phyloP scores from a whole-genome alignment of 495 filamentous ascomycete species.

The Aspergillus bridgeri region DNA sequence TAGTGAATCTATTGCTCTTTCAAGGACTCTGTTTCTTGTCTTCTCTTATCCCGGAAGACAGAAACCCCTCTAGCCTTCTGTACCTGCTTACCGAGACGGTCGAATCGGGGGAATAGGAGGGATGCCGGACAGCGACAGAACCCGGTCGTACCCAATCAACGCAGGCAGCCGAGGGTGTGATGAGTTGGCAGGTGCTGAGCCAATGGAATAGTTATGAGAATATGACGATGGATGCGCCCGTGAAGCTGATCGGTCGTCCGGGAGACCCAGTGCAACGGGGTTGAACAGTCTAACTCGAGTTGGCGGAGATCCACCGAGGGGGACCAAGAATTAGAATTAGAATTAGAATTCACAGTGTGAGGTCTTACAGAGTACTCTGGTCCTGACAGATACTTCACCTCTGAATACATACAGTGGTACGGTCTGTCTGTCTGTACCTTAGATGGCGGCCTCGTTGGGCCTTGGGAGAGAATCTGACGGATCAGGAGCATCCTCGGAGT shows the following conservation, averaged over 20 bases:
- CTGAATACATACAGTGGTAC: neutral
- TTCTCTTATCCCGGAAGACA: neutral
- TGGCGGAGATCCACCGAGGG: neutral
- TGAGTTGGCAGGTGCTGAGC: constrained; percentile 28
- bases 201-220: too few species aligned
- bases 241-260: constrained; percentile 1
- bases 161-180: constrained; percentile 16
- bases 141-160: neutral
- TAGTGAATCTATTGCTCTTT: neutral
- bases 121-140: too few species aligned
- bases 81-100: neutral
- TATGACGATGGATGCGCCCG: constrained; percentile 4
- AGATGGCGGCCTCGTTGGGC: too few species aligned
- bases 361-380: too few species aligned
- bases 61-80: neutral
- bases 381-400: too few species aligned
- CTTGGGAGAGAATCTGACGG: neutral
- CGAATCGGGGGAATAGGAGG: neutral
- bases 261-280: neutral
- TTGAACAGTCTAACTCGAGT: neutral
- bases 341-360: neutral
- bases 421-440: too few species aligned
- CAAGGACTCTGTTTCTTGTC: neutral
- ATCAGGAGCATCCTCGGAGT: neutral
- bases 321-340: too few species aligned